Evolutionary conservation across 73 alveolate species (phyloP), one percentile per base, ranked within the genome.

Genomic region (Paramecium pentaurelia): DNA sequence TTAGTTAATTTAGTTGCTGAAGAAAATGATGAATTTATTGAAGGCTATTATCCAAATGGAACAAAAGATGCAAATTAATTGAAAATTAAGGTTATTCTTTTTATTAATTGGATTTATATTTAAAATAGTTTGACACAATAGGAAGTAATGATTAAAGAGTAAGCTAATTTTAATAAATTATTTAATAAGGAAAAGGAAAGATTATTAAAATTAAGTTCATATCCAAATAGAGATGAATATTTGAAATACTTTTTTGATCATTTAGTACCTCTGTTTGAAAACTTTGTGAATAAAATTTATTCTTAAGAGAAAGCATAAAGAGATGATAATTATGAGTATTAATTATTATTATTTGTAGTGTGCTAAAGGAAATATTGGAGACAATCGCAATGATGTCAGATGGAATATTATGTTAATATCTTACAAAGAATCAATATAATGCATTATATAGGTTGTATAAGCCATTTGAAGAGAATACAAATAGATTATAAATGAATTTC

Each of bases 171-270:
- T 83, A 32, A 45, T 71, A 32, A 34, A 51, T 27, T 89, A 25
- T 89, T 58, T 42, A 60, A 89, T 8, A 32, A 40, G 11, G 94
- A 89, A 45, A 30, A 25, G 11, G 60, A 64, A n/a, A 89, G 94
- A 71, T 47, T 89, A 8, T 2, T 3, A 18, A 89, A 64, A 73
- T 27, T 45, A 16, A 34, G 32, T 16, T 28, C 58, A 10, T 42
- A 44, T 45, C 34, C 51, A 14, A 44, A 71, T 42, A 44, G 75
- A 30, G 60, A 80, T 8, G 75, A 80, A 16, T 80, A 80, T 45
- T 25, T 89, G n/a, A 77, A 89, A 8, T 89, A 89, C 25, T 47
- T 89, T 30, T 89, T 60, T 71, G 94, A 83, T 47, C 68, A 89
- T n/a, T 14, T 89, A 8, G 28, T 89, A 4, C 71, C 71, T 9